phyloP scores from a whole-genome alignment of 768 basidiomycete genomes.

The Termitomyces sp. region DNA sequence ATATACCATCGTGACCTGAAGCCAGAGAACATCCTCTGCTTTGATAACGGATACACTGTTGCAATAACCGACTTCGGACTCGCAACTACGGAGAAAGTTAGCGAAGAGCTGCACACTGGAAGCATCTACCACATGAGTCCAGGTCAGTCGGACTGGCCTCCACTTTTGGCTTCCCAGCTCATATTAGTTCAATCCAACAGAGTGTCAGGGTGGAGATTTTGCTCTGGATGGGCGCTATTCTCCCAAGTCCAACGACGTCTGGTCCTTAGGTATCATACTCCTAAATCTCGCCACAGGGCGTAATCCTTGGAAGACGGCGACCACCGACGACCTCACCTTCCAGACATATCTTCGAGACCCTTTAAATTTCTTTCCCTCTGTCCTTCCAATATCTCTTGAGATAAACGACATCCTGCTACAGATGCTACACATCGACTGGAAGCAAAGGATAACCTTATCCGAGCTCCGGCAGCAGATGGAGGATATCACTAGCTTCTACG shows the following conservation, averaged over 20 bases:
- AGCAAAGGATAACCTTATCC: conserved; percentile 40
- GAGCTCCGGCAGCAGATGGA: conserved; percentile 55
- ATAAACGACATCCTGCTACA: conserved; percentile 70
- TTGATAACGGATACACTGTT: conserved; percentile 67
- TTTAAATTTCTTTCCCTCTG: conserved; percentile 71
- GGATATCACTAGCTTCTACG: conserved; percentile 60
- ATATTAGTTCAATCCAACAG: conserved; percentile 34
- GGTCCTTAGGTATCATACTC: conserved; percentile 95
- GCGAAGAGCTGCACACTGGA: conserved; percentile 90
- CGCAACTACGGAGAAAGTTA: conserved; percentile 80
- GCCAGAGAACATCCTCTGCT: conserved; percentile 93
- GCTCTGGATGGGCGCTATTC: conserved; percentile 68
- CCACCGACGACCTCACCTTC: conserved; percentile 79
- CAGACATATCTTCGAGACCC: conserved; percentile 80
- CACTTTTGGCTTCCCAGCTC: background rate
- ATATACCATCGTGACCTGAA: conserved; percentile 98
- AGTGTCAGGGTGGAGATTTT: conserved; percentile 80
- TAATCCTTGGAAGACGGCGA: conserved; percentile 95
- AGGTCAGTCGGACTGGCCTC: conserved; percentile 37
- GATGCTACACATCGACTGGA: conserved; percentile 70
- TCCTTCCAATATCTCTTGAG: conserved; percentile 74
- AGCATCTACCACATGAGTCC: conserved; percentile 99
- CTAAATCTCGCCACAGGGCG: conserved; percentile 93
- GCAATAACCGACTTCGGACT: conserved; percentile 95
- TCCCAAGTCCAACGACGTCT: conserved; percentile 87